These are phyloP conservation scores for Xylariales sp. DNA, from an alignment of 2,329 filamentous ascomycete species.

Conservation along the genomic window DNA sequence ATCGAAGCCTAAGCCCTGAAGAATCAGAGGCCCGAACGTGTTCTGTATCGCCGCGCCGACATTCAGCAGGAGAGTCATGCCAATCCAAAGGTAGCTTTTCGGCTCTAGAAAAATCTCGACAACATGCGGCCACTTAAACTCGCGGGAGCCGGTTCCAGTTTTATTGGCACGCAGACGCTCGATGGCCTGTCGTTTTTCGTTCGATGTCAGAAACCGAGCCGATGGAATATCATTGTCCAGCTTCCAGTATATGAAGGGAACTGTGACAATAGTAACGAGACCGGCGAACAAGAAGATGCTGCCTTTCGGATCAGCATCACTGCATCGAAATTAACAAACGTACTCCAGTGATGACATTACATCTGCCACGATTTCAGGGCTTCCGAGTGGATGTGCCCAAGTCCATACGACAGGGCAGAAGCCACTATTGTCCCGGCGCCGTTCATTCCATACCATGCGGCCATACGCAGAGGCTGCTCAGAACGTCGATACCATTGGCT, in stretches of 20 bases:
- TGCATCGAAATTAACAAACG: no score
- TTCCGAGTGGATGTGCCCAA: conserved; percentile 44
- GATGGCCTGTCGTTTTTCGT: conserved; percentile 61
- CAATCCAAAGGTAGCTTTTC: conserved; percentile 56
- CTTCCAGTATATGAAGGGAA: conserved; percentile 54
- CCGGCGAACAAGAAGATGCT: conserved; percentile 58
- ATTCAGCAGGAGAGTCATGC: conserved; percentile 57
- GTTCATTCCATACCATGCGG: conserved; percentile 63
- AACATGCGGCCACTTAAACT: conserved; percentile 62
- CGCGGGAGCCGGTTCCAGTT: conserved; percentile 65
- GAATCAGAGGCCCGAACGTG: conserved; percentile 60
- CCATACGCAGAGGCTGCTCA: conserved; percentile 59
- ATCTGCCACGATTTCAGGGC: conserved; percentile 34
- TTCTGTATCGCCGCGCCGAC: conserved; percentile 60
- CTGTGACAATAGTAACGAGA: conserved; percentile 53
- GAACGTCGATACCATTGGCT: conserved; percentile 60
- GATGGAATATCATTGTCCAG: conserved; percentile 56
- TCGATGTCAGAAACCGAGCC: conserved; percentile 53
- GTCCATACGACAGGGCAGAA: conserved; percentile 49
- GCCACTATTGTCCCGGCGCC: conserved; percentile 54
- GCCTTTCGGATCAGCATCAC: background rate
- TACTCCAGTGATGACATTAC: no score
- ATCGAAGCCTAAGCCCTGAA: conserved; percentile 56
- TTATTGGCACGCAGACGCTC: conserved; percentile 68
- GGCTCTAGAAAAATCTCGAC: conserved; percentile 42